Percentiles rank a stretch among this genome's conserved stretches.
These are phyloP conservation scores for Voacanga thouarsii DNA, from an alignment of 257 asterid genomes.

Conservation along the genomic window DNA sequence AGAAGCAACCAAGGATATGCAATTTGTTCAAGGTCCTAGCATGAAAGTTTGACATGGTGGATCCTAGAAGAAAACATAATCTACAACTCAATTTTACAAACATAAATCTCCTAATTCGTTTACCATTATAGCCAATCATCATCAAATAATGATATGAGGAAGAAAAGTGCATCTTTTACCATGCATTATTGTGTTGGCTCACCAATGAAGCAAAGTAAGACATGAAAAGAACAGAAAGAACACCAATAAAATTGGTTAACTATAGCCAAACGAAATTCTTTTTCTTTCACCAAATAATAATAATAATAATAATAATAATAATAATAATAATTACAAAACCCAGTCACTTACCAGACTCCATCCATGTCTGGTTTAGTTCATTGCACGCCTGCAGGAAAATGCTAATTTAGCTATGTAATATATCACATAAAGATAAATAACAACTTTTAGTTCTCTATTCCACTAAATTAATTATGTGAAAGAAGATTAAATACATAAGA, in stretches of 20 bases:
- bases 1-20: not conserved
- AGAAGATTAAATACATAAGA: not conserved
- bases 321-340: not conserved
- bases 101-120: not conserved
- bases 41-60: not conserved
- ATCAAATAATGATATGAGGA: not conserved
- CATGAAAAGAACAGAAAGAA: not conserved
- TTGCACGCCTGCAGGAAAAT: conserved; percentile 78
- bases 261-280: not conserved
- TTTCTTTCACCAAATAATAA: not conserved
- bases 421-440: not conserved
- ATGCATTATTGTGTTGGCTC: not conserved
- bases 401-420: conserved; percentile 12
- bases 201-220: not conserved
- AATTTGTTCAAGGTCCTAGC: not conserved
- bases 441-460: not conserved
- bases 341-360: conserved; percentile 77
- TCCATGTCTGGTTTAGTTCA: conserved; percentile 91
- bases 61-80: not conserved
- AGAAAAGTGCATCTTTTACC: not conserved
- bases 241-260: not conserved
- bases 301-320: not conserved
- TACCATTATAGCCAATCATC: not conserved
- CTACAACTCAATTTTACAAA: not conserved
- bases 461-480: not conserved